Evolutionary conservation across 805 yeast genomes (phyloP).

Genomic region (Myxozyma neotropica): DNA sequence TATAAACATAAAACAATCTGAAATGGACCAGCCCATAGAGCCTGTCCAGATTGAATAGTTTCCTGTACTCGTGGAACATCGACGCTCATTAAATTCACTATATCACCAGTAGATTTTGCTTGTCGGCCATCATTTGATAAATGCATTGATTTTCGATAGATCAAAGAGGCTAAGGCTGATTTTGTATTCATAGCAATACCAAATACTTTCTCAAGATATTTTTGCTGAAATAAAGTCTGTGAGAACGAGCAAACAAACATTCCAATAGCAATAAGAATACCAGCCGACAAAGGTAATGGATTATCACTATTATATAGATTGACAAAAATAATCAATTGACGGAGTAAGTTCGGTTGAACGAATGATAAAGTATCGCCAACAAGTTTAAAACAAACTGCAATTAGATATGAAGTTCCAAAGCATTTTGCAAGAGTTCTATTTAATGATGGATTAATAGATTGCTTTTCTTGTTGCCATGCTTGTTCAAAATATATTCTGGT

Average conservation of each 20-base stretch:
- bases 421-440: constrained; percentile 61
- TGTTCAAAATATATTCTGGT: constrained; percentile 51
- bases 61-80: constrained; percentile 69
- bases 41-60: constrained; percentile 71
- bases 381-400: constrained; percentile 73
- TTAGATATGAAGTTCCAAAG: constrained; percentile 67
- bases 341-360: constrained; percentile 78
- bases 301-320: constrained; percentile 46
- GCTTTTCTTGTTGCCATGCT: constrained; percentile 63
- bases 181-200: constrained; percentile 64
- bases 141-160: constrained; percentile 70
- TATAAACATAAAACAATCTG: constrained; percentile 77
- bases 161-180: constrained; percentile 63
- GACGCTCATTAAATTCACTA: constrained; percentile 74
- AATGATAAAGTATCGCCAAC: constrained; percentile 76
- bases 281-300: constrained; percentile 56
- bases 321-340: constrained; percentile 63
- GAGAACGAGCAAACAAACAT: constrained; percentile 66
- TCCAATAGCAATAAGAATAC: constrained; percentile 61
- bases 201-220: constrained; percentile 50
- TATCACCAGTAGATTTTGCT: constrained; percentile 70
- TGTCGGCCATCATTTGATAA: constrained; percentile 68
- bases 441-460: constrained; percentile 53
- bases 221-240: constrained; percentile 66
- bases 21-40: constrained; percentile 92